Evolutionary conservation across 805 yeast genomes (phyloP).

Genomic region (Zygoascus bituminiphila): DNA sequence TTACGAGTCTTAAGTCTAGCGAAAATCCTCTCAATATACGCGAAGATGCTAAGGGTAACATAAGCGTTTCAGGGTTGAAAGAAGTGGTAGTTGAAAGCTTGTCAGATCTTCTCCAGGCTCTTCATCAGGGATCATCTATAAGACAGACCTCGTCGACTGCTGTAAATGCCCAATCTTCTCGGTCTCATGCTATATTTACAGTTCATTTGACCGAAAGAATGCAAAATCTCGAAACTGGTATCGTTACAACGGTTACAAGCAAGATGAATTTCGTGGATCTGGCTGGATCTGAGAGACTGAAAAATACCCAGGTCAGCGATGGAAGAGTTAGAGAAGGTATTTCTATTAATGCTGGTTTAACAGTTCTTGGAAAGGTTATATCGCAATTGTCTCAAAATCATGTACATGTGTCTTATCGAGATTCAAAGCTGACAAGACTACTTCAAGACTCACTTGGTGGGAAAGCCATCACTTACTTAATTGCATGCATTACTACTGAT

Average conservation of each 20-base stretch:
- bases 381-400: slow-evolving; percentile 29
- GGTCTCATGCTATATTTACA: slow-evolving; percentile 69
- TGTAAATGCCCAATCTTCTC: slow-evolving; percentile 57
- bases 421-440: slow-evolving; percentile 61
- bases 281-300: slow-evolving; percentile 61
- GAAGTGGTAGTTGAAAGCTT: slow-evolving; percentile 37
- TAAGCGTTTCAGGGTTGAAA: slow-evolving; percentile 48
- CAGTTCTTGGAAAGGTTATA: slow-evolving; percentile 56
- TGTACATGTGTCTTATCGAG: slow-evolving; percentile 46
- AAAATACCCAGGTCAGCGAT: slow-evolving; percentile 44
- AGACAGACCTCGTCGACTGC: slow-evolving; percentile 59
- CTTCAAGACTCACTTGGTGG: slow-evolving; percentile 81
- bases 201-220: slow-evolving; percentile 45
- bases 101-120: slow-evolving; percentile 36
- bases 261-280: slow-evolving; percentile 57
- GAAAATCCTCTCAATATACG: slow-evolving; percentile 31
- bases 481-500: slow-evolving; percentile 57
- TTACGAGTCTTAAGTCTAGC: neutral
- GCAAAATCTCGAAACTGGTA: slow-evolving; percentile 20
- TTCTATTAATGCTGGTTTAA: slow-evolving; percentile 56
- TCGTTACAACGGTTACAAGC: slow-evolving; percentile 36
- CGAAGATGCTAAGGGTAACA: slow-evolving; percentile 51
- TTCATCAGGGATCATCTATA: slow-evolving; percentile 41
- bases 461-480: slow-evolving; percentile 80
- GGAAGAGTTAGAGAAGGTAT: slow-evolving; percentile 48